A percentile compares a stretch with the other conserved stretches of the same genome.
phyloP scores from a whole-genome alignment of 768 basidiomycete species.

The Boletus rubropictus region DNA sequence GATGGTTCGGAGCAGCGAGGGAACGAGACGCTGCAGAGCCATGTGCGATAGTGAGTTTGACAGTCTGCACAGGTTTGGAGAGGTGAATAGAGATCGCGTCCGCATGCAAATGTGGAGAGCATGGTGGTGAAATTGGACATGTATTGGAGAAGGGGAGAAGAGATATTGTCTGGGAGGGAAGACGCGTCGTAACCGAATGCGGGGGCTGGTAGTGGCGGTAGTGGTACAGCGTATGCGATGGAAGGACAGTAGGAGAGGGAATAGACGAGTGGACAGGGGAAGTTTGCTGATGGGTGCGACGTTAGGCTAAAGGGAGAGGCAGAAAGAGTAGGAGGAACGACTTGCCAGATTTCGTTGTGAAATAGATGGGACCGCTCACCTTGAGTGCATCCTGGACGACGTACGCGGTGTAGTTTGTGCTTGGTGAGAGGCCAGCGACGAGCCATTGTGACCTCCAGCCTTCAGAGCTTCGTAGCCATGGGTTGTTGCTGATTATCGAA shows the following conservation, averaged over 20 bases:
- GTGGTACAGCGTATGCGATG: constrained; percentile 63
- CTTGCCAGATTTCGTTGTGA: constrained; percentile 70
- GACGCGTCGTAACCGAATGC: constrained; percentile 42
- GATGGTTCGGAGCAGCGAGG: constrained; percentile 64
- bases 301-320: background rate
- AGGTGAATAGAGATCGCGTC: constrained; percentile 74
- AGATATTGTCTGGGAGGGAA: constrained; percentile 47
- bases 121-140: constrained; percentile 71
- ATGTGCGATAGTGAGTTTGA: constrained; percentile 62
- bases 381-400: constrained; percentile 50
- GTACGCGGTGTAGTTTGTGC: constrained; percentile 78
- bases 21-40: constrained; percentile 72
- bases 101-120: constrained; percentile 71
- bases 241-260: constrained; percentile 72
- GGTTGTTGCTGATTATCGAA: constrained; percentile 37
- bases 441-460: constrained; percentile 73
- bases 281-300: constrained; percentile 37
- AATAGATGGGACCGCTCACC: constrained; percentile 64
- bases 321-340: background rate
- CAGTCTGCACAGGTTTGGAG: constrained; percentile 75
- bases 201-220: constrained; percentile 45
- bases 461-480: constrained; percentile 51
- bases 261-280: constrained; percentile 64
- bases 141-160: constrained; percentile 47
- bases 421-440: constrained; percentile 49